Percentiles rank a stretch among this genome's conserved stretches.
phyloP scores from a whole-genome alignment of 192 early-diverging fungal species.

The Lunasporangiospora selenospora region DNA sequence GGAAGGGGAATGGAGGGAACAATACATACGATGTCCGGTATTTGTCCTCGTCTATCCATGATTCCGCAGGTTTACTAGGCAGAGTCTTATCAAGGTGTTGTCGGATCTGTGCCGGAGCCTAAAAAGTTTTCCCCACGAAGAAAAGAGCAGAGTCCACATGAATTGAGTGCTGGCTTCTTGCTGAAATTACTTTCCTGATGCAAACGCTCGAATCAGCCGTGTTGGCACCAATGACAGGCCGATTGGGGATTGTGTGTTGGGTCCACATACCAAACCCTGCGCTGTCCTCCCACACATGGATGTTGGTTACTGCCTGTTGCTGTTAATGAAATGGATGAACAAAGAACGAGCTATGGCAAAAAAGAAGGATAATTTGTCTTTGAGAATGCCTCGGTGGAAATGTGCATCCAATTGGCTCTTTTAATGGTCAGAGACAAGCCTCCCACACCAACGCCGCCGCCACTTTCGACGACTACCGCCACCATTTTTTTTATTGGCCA shows the following conservation, averaged over 20 bases:
- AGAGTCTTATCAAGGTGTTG: constrained; percentile 33
- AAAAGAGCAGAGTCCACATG: not conserved
- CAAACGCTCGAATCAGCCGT: too few relatives aligned
- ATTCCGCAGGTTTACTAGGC: constrained; percentile 24
- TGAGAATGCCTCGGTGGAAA: too few relatives aligned
- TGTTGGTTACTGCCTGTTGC: too few relatives aligned
- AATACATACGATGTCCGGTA: constrained; percentile 33
- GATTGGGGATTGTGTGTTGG: not conserved
- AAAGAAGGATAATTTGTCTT: too few relatives aligned
- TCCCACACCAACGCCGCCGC: too few relatives aligned
- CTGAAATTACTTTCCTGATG: too few relatives aligned
- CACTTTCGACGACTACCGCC: too few relatives aligned
- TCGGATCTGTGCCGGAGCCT: constrained; percentile 30
- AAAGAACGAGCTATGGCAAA: not conserved
- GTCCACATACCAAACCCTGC: constrained; percentile 26
- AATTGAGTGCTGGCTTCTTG: not conserved
- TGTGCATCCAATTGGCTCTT: too few relatives aligned
- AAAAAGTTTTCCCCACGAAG: not conserved
- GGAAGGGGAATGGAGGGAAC: not conserved
- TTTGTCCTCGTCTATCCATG: constrained; percentile 43
- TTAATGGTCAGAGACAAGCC: too few relatives aligned
- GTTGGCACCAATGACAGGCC: too few relatives aligned
- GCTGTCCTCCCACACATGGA: constrained; percentile 43
- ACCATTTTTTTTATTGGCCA: too few relatives aligned
- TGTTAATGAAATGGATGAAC: too few relatives aligned